Evolutionary conservation across 148 eudicot genomes (phyloP).

Genomic region (Euryodendron excelsum): DNA sequence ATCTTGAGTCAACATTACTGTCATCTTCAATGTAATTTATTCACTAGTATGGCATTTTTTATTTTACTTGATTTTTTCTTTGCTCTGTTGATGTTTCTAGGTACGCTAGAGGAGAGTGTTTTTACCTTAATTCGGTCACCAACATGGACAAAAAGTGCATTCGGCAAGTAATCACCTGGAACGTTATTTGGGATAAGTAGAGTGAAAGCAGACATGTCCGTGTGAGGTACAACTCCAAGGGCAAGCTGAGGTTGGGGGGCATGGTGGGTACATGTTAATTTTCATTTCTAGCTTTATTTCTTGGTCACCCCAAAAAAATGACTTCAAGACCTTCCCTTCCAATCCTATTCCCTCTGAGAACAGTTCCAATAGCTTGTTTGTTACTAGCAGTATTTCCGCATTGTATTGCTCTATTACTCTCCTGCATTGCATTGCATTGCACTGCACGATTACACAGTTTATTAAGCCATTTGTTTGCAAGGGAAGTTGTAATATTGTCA

Average conservation of each 20-base stretch:
- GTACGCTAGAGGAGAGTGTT: too few species aligned
- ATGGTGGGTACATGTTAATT: constrained; percentile 49
- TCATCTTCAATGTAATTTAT: too few species aligned
- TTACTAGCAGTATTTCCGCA: constrained; percentile 22
- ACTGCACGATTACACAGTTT: too few species aligned
- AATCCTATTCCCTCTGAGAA: constrained; percentile 37
- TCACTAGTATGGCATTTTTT: too few species aligned
- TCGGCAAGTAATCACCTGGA: constrained; percentile 36
- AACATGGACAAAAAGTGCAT: constrained; percentile 40
- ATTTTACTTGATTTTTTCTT: not conserved
- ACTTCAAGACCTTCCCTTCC: constrained; percentile 23
- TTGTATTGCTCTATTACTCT: constrained; percentile 40
- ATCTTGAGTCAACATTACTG: too few species aligned
- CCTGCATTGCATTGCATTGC: too few species aligned
- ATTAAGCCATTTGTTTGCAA: too few species aligned
- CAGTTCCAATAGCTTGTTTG: constrained; percentile 25
- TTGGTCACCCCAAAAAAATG: constrained; percentile 28
- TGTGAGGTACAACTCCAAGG: constrained; percentile 45
- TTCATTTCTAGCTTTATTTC: constrained; percentile 44
- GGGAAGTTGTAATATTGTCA: too few species aligned
- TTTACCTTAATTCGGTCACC: constrained; percentile 42
- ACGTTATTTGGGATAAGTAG: constrained; percentile 39
- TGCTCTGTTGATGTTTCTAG: not conserved
- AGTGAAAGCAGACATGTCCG: constrained; percentile 47
- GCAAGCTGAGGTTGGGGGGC: constrained; percentile 42